These are phyloP conservation scores for Zoysia matrella DNA, from an alignment of 202 grass and related monocot genomes.

Conservation along the genomic window DNA sequence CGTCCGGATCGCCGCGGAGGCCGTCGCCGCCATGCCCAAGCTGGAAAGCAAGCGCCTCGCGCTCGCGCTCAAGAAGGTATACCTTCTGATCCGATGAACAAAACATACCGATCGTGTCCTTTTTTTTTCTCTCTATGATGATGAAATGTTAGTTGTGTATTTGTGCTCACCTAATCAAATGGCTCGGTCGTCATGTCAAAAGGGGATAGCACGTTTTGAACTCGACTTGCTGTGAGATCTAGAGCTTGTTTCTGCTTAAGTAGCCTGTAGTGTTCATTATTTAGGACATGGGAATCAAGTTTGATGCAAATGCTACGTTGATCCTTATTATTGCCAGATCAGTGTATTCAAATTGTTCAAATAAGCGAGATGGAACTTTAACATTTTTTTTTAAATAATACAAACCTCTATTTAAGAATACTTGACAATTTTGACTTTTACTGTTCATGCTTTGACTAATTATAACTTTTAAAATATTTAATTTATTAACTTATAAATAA, in stretches of 20 bases:
- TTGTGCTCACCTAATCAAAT: neutral
- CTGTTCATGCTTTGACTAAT: no score
- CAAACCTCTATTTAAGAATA: no score
- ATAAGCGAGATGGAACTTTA: neutral
- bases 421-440: no score
- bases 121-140: neutral
- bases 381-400: no score
- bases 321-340: constrained; percentile 5
- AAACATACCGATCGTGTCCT: neutral
- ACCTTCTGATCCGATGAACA: neutral
- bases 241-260: neutral
- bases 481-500: no score
- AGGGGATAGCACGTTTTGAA: neutral
- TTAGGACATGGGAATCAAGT: neutral
- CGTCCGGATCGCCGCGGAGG: constrained; percentile 76
- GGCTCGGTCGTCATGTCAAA: neutral
- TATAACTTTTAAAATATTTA: no score
- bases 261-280: neutral
- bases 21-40: constrained; percentile 65
- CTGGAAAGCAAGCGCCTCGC: constrained; percentile 96
- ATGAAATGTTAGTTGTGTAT: neutral
- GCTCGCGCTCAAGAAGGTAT: constrained; percentile 93
- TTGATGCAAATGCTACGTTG: neutral
- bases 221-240: neutral
- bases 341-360: constrained; percentile 11